phyloP scores from a whole-genome alignment of 768 basidiomycete species.

The Trametes elegans region DNA sequence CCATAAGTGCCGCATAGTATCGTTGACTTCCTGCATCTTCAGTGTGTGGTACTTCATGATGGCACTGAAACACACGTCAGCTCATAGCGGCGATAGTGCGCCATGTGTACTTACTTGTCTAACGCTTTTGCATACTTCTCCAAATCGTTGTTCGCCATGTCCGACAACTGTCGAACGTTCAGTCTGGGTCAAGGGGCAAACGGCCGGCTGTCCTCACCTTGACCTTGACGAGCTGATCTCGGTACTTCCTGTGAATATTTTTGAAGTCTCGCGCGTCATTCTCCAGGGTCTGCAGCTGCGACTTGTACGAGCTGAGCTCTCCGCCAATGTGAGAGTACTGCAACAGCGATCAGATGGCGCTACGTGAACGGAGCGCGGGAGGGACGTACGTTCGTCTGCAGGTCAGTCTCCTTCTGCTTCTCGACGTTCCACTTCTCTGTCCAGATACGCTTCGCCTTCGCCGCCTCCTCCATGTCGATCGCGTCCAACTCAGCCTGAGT shows the following conservation, averaged over 20 bases:
- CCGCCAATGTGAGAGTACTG: constrained; percentile 83
- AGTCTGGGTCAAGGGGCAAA: too few relatives aligned
- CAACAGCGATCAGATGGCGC: not conserved
- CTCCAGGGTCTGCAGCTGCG: constrained; percentile 64
- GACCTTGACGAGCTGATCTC: constrained; percentile 89
- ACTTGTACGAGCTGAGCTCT: constrained; percentile 71
- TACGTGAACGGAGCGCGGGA: not conserved
- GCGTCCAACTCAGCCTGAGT: constrained; percentile 71
- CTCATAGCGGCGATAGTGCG: not conserved
- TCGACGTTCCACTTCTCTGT: constrained; percentile 73
- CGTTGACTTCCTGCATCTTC: constrained; percentile 99
- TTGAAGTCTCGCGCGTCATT: constrained; percentile 82
- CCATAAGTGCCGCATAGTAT: constrained; percentile 96
- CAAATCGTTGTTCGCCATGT: constrained; percentile 95
- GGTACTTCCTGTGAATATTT: constrained; percentile 81
- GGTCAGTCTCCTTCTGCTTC: constrained; percentile 67
- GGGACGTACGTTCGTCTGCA: constrained; percentile 61
- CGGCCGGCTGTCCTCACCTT: constrained; percentile 78
- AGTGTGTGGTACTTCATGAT: constrained; percentile 98
- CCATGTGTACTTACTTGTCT: constrained; percentile 69
- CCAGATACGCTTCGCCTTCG: constrained; percentile 81
- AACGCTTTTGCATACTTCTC: constrained; percentile 98
- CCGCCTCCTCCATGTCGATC: constrained; percentile 83
- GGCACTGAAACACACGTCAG: constrained; percentile 55
- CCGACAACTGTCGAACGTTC: constrained; percentile 72